Conservation (phyloP, 163 green algal species). For the Scenedesmus sp. region DNA sequence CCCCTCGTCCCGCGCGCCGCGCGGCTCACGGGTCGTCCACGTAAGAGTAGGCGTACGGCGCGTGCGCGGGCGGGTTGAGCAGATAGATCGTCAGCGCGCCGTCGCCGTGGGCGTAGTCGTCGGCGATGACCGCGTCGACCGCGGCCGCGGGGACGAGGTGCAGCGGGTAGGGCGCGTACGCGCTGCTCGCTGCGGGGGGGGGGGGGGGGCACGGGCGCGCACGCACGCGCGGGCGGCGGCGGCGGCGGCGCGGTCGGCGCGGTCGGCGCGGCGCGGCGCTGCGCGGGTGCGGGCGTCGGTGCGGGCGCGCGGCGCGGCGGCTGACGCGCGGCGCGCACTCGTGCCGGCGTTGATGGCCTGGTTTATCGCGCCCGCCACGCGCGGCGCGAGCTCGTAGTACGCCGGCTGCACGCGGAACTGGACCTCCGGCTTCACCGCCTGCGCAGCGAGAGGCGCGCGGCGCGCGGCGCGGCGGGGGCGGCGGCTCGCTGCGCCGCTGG, state of each 20-base stretch:
- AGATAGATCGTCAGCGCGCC: conserved; percentile 41
- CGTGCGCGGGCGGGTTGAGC: conserved; percentile 28
- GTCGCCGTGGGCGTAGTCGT: conserved; percentile 34
- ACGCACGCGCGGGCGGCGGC: too few relatives aligned
- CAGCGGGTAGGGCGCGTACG: conserved; percentile 12
- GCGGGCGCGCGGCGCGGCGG: neutral
- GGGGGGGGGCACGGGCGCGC: too few relatives aligned
- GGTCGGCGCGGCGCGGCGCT: too few relatives aligned
- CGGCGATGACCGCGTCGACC: conserved; percentile 24
- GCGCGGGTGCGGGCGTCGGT: neutral
- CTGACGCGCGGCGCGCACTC: conserved; percentile 26
- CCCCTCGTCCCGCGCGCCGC: too few relatives aligned
- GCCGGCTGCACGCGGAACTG: conserved; percentile 36
- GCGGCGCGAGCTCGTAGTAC: conserved; percentile 32
- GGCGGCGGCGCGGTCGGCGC: too few relatives aligned
- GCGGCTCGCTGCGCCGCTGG: too few relatives aligned
- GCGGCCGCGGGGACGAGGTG: neutral
- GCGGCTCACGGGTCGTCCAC: too few relatives aligned
- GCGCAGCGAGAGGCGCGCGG: neutral
- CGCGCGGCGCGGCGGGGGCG: too few relatives aligned
- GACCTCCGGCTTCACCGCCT: conserved; percentile 34
- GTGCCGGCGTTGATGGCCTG: conserved; percentile 22
- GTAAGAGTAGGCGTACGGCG: conserved; percentile 37
- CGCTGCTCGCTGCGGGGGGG: neutral
- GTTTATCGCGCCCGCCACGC: conserved; percentile 24